A percentile compares a stretch with the other conserved stretches of the same genome.
Conservation (phyloP, 352 stramenopile genomes). For the Phytophthora ramorum region DNA sequence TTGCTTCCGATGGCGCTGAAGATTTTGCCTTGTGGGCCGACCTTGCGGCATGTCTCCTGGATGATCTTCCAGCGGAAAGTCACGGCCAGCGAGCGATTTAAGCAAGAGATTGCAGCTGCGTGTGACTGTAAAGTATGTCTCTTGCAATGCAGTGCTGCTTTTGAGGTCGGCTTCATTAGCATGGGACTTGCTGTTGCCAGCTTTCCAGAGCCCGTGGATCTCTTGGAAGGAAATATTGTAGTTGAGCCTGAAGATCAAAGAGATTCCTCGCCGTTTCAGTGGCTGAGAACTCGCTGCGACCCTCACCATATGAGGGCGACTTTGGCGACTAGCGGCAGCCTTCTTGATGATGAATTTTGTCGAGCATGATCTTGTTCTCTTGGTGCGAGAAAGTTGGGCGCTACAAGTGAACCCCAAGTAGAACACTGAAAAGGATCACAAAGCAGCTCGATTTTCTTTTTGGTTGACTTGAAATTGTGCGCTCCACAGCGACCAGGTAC, state of each 20-base stretch:
- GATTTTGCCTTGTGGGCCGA: constrained; percentile 3
- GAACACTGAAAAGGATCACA: too few species aligned
- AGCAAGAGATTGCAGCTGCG: background rate
- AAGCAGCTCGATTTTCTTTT: too few species aligned
- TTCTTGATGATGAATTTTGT: too few species aligned
- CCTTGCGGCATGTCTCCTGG: constrained; percentile 1
- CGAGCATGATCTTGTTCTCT: constrained; percentile 44
- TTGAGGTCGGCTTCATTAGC: background rate
- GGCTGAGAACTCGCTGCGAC: too few species aligned
- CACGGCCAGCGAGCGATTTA: background rate
- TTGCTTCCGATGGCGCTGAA: background rate
- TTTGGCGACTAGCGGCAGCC: too few species aligned
- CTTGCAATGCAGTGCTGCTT: background rate
- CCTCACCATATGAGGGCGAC: too few species aligned
- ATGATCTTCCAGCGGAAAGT: background rate
- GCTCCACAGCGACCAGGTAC: too few species aligned
- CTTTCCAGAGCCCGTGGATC: background rate
- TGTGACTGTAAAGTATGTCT: background rate
- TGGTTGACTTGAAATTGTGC: too few species aligned
- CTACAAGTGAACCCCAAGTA: background rate
- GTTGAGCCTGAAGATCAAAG: too few species aligned
- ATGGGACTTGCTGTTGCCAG: background rate
- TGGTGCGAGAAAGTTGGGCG: constrained; percentile 42
- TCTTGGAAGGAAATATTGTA: too few species aligned
- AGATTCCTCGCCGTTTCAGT: too few species aligned